Conservation (phyloP, 768 basidiomycete species). For the Hericium rajendrae region DNA sequence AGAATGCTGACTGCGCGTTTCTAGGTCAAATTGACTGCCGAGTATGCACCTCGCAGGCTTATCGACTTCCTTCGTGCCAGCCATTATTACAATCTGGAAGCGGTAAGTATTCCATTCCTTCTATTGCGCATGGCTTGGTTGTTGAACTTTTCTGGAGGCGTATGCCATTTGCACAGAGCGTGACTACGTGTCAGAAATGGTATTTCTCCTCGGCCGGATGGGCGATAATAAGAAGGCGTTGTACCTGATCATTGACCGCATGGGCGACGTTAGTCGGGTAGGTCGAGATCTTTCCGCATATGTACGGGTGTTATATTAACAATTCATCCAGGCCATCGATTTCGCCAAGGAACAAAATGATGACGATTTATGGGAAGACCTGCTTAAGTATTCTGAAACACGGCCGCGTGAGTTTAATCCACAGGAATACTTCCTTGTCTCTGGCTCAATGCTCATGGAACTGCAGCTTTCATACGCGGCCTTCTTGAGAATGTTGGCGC, state of each 20-base stretch:
- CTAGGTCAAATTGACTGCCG: constrained; percentile 81
- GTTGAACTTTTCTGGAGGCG: constrained; percentile 38
- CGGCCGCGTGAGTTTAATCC: constrained; percentile 53
- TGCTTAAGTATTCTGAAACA: constrained; percentile 89
- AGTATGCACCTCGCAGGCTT: constrained; percentile 66
- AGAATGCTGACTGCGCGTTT: not conserved
- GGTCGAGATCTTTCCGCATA: constrained; percentile 15
- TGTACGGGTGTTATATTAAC: not conserved
- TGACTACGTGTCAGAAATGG: constrained; percentile 92
- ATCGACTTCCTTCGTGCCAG: constrained; percentile 90
- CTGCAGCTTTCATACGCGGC: constrained; percentile 83
- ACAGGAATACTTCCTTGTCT: not conserved
- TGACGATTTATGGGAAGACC: constrained; percentile 96
- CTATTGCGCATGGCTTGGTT: not conserved
- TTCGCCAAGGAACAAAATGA: constrained; percentile 97
- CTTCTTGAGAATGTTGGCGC: constrained; percentile 93
- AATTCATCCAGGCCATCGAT: constrained; percentile 51
- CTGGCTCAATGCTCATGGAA: not conserved
- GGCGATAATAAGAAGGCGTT: constrained; percentile 95
- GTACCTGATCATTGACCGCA: constrained; percentile 87
- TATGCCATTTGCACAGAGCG: constrained; percentile 77
- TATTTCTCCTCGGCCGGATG: constrained; percentile 94
- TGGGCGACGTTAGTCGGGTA: constrained; percentile 87
- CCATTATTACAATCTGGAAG: constrained; percentile 84
- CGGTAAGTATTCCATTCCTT: constrained; percentile 30